Percentiles rank a stretch among this genome's conserved stretches.
These are phyloP conservation scores for Microcyclospora tardicrescens DNA, from an alignment of 2,329 filamentous ascomycete species.

Conservation along the genomic window DNA sequence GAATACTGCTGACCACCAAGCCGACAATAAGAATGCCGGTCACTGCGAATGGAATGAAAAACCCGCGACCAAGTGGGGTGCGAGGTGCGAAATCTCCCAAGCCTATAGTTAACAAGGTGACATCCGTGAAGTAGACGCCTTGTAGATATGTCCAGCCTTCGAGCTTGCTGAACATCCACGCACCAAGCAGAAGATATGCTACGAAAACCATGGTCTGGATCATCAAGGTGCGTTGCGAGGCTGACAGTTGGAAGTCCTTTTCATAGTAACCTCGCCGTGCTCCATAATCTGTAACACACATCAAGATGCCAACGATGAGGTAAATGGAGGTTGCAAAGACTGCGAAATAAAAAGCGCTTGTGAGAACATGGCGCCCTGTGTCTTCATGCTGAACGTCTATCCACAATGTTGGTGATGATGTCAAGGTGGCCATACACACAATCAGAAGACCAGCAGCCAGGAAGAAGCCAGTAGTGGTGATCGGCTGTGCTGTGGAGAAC, in stretches of 20 bases:
- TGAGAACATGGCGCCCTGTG: conserved; percentile 30
- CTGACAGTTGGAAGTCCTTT: conserved; percentile 44
- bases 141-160: conserved; percentile 43
- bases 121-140: conserved; percentile 43
- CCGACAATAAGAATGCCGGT: conserved; percentile 43
- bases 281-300: conserved; percentile 44
- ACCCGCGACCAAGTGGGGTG: conserved; percentile 36
- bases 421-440: conserved; percentile 34
- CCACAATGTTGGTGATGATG: conserved; percentile 32
- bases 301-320: conserved; percentile 41
- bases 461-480: conserved; percentile 48
- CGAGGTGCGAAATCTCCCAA: conserved; percentile 38
- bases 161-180: conserved; percentile 34
- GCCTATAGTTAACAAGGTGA: conserved; percentile 43
- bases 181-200: conserved; percentile 35
- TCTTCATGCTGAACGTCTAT: conserved; percentile 23
- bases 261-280: conserved; percentile 41
- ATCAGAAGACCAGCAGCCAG: conserved; percentile 42
- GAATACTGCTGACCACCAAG: conserved; percentile 42
- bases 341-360: conserved; percentile 47
- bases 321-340: conserved; percentile 46
- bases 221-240: conserved; percentile 44
- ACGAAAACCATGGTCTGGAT: conserved; percentile 39
- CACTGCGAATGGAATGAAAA: conserved; percentile 43
- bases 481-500: conserved; percentile 45